A percentile compares a stretch with the other conserved stretches of the same genome.
phyloP scores from a whole-genome alignment of 495 filamentous ascomycete species.

The Hyphodiscus hymeniophilus region DNA sequence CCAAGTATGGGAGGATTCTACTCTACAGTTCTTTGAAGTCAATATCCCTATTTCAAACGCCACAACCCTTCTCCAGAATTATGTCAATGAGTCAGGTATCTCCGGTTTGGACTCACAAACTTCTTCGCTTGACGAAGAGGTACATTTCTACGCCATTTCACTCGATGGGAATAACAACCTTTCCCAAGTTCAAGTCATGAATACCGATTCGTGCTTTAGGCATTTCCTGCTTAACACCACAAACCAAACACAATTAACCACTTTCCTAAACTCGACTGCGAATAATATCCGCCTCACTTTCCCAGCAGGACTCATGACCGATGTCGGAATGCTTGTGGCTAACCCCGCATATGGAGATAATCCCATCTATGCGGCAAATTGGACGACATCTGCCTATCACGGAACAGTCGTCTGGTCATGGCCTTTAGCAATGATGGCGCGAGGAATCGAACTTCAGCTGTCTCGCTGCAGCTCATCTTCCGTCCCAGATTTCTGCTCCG shows the following conservation, averaged over 20 bases:
- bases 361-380: conserved; percentile 41
- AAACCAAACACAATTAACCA: conserved; percentile 45
- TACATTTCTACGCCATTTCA: conserved; percentile 47
- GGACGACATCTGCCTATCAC: conserved; percentile 50
- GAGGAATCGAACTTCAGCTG: conserved; percentile 41
- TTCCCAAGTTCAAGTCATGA: conserved; percentile 48
- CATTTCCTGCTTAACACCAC: conserved; percentile 54
- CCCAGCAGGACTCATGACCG: conserved; percentile 49
- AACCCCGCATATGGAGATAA: conserved; percentile 53
- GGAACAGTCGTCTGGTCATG: conserved; percentile 61
- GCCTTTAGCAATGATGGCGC: conserved; percentile 58
- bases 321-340: conserved; percentile 48
- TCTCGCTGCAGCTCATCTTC: conserved; percentile 31
- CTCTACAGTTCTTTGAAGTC: conserved; percentile 50
- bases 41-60: conserved; percentile 36
- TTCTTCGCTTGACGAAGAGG: conserved; percentile 32
- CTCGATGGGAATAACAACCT: conserved; percentile 46
- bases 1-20: conserved; percentile 54
- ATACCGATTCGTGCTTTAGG: conserved; percentile 58
- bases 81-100: conserved; percentile 34
- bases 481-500: conserved; percentile 39
- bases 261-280: conserved; percentile 46
- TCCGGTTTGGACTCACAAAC: conserved; percentile 30
- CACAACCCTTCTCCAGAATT: conserved; percentile 35
- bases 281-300: conserved; percentile 48